Conservation (phyloP, 2,329 filamentous ascomycete species). For the Claviceps maximensis region DNA sequence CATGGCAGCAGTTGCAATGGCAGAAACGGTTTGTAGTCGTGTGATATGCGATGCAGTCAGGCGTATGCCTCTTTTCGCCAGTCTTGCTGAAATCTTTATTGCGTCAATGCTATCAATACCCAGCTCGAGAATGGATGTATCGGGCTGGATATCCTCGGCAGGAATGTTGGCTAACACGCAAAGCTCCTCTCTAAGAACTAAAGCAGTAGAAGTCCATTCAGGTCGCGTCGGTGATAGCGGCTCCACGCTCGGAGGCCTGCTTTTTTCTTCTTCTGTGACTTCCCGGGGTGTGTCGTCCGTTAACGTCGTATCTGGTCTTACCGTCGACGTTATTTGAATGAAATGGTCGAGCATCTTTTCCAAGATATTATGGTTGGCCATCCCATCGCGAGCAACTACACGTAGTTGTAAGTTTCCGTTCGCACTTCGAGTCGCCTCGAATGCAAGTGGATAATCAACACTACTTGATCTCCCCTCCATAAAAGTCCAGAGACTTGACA, state of each 20-base stretch:
- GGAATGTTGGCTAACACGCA: conserved; percentile 45
- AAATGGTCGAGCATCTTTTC: conserved; percentile 27
- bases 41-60: conserved; percentile 68
- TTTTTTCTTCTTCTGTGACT: neutral
- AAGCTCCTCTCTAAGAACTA: conserved; percentile 46
- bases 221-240: neutral
- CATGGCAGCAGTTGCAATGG: conserved; percentile 7
- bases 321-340: conserved; percentile 11
- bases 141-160: conserved; percentile 36
- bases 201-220: conserved; percentile 25
- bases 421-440: conserved; percentile 51
- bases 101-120: conserved; percentile 87
- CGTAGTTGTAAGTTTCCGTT: conserved; percentile 39
- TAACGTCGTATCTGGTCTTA: conserved; percentile 6
- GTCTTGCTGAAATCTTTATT: conserved; percentile 65
- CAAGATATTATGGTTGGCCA: conserved; percentile 20
- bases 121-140: conserved; percentile 61
- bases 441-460: conserved; percentile 62
- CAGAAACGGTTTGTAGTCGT: conserved; percentile 52
- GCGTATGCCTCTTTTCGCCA: conserved; percentile 46
- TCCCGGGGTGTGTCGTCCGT: neutral
- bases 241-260: neutral
- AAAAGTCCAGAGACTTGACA: conserved; percentile 38
- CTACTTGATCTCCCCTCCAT: conserved; percentile 29
- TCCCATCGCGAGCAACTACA: conserved; percentile 41